Evolutionary conservation across 805 yeast species (phyloP).

Genomic region (Metschnikowia koreensis): DNA sequence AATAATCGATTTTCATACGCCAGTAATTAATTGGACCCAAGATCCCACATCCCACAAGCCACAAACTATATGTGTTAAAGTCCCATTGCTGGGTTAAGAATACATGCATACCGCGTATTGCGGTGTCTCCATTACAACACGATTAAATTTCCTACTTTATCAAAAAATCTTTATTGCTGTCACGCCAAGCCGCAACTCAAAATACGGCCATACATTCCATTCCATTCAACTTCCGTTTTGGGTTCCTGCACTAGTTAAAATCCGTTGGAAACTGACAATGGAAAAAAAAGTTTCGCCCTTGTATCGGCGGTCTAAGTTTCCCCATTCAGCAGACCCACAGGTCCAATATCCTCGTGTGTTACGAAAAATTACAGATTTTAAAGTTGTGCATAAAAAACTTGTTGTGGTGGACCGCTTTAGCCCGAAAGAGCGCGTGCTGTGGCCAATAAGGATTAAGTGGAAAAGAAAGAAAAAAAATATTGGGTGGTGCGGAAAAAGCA

Average conservation of each 20-base stretch:
- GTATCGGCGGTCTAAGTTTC: neutral
- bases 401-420: neutral
- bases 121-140: neutral
- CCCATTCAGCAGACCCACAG: neutral
- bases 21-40: neutral
- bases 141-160: neutral
- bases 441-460: constrained; percentile 1
- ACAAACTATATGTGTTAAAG: neutral
- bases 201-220: neutral
- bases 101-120: neutral
- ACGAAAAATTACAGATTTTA: neutral
- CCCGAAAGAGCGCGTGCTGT: constrained; percentile 6
- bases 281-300: neutral
- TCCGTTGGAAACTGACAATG: too few relatives aligned
- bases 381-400: neutral
- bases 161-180: neutral
- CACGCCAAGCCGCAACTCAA: neutral
- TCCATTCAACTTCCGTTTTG: neutral
- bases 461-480: neutral
- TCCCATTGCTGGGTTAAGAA: neutral
- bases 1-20: neutral
- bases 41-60: neutral
- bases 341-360: neutral
- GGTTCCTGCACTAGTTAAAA: neutral
- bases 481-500: constrained; percentile 1